Percentiles rank a stretch among this genome's conserved stretches.
phyloP scores from a whole-genome alignment of 2,329 filamentous ascomycete genomes.

The Dothistroma septosporum region DNA sequence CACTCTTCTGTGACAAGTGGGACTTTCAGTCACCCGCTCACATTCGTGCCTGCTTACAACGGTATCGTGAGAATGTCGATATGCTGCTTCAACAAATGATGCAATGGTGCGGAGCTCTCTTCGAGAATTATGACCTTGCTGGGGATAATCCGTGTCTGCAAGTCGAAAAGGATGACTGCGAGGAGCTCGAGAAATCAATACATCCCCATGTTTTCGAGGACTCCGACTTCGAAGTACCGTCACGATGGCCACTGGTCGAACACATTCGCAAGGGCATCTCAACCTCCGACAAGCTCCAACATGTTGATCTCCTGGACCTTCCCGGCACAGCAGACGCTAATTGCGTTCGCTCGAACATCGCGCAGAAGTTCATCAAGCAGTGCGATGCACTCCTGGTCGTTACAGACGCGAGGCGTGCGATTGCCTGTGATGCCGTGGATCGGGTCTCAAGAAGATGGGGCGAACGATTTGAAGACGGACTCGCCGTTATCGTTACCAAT shows the following conservation, averaged over 20 bases:
- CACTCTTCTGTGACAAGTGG: constrained; percentile 14
- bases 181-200: constrained; percentile 12
- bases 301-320: constrained; percentile 25
- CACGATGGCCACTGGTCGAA: constrained; percentile 26
- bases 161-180: constrained; percentile 14
- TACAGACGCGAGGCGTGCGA: too few relatives aligned
- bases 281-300: constrained; percentile 17
- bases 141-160: constrained; percentile 4
- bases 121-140: not conserved
- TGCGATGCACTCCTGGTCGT: constrained; percentile 28
- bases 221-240: constrained; percentile 1
- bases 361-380: constrained; percentile 17
- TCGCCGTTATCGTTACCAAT: too few relatives aligned
- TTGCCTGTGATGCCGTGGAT: too few relatives aligned
- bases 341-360: constrained; percentile 16
- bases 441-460: not conserved
- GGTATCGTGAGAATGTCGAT: too few relatives aligned
- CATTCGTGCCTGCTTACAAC: too few relatives aligned
- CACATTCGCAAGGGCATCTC: constrained; percentile 22
- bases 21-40: constrained; percentile 15
- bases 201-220: constrained; percentile 19
- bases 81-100: too few relatives aligned
- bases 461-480: too few relatives aligned
- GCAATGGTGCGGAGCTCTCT: not conserved
- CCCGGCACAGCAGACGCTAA: constrained; percentile 28